phyloP scores from a whole-genome alignment of 164 flowering plant genomes.

The Macadamia integrifolia region DNA sequence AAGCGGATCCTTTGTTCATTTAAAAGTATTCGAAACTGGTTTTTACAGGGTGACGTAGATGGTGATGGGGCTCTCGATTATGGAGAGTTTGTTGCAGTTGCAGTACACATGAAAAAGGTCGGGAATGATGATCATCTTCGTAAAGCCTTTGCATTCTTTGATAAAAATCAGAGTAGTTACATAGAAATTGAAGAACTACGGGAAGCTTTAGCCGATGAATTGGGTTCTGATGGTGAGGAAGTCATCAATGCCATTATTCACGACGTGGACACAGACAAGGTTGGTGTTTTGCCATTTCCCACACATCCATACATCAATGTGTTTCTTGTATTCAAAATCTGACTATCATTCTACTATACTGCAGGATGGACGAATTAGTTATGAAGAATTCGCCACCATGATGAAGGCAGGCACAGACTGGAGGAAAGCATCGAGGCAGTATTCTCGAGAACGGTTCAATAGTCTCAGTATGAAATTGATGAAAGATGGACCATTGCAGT shows the following conservation, averaged over 20 bases:
- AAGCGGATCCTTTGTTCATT: too few species aligned
- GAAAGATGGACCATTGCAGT: slow-evolving; percentile 57
- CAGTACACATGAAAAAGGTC: slow-evolving; percentile 53
- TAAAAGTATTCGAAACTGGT: neutral
- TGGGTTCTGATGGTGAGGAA: slow-evolving; percentile 35
- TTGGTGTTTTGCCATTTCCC: slow-evolving; percentile 7
- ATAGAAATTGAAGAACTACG: slow-evolving; percentile 61
- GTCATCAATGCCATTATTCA: slow-evolving; percentile 57
- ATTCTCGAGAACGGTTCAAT: slow-evolving; percentile 72
- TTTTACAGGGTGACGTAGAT: slow-evolving; percentile 76
- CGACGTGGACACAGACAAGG: slow-evolving; percentile 74
- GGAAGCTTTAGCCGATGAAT: slow-evolving; percentile 42
- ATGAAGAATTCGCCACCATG: slow-evolving; percentile 73
- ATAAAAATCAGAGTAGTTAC: slow-evolving; percentile 46
- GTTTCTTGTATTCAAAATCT: neutral
- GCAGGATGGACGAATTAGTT: slow-evolving; percentile 57
- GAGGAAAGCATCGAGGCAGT: slow-evolving; percentile 91
- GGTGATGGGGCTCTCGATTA: slow-evolving; percentile 72
- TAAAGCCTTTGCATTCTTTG: slow-evolving; percentile 58
- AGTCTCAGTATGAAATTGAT: slow-evolving; percentile 62
- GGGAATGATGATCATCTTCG: slow-evolving; percentile 66
- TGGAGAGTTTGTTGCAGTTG: slow-evolving; percentile 74
- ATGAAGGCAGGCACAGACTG: slow-evolving; percentile 94
- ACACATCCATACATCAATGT: too few species aligned
- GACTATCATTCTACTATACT: neutral